Evolutionary conservation across 2,329 filamentous ascomycete species (phyloP), one percentile per base, ranked within the genome.

Genomic region (Allantophomopsis cytisporea): DNA sequence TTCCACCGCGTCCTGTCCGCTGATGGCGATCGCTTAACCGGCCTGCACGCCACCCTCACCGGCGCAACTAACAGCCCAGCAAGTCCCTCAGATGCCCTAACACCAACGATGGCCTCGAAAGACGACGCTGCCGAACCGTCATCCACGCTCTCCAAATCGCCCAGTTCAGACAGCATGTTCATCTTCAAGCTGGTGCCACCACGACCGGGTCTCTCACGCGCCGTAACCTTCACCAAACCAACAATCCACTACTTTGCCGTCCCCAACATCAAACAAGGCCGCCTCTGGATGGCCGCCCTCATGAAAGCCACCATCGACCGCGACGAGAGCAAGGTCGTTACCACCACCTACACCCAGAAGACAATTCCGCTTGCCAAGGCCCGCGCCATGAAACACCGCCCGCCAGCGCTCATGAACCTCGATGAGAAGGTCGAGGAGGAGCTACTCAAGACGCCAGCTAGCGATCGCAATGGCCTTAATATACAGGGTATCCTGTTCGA

Each of bases 281-380:
- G 91, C 11, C 65, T 93, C 32, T 98, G 91, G 91, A 98, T 98
- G 91, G 91, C 87, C 4, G 91, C 91, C 5, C 65, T 98, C 38
- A 94, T 98, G 85, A 98, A 98, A 63, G 91, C 91, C 10, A 98
- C 91, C 1, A 98, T 98, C 51, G 89, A 96, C 55, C 81, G 89
- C 44, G 91, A 98, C 50, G 77, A 82, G 52, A 73, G 73, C 4
- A 73, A 82, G 44, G 75, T 81, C 8, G 80, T 94, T 43, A 87
- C 85, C 15, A 91, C 84, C 3, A 94, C 87, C 3, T 96, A 96
- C 61, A 89, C 94, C 56, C 88, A 95, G 56, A 91, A 94, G 66
- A 98, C 91, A 0, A 94, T 98, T 40, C 91, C 83, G 18, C 73
- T 98, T 6, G 74, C 80, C 40, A 94, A 94, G 62, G 91, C 91